Evolutionary conservation across 2,329 filamentous ascomycete genomes (phyloP).

Genomic region (Arthrobotrys musiformis): DNA sequence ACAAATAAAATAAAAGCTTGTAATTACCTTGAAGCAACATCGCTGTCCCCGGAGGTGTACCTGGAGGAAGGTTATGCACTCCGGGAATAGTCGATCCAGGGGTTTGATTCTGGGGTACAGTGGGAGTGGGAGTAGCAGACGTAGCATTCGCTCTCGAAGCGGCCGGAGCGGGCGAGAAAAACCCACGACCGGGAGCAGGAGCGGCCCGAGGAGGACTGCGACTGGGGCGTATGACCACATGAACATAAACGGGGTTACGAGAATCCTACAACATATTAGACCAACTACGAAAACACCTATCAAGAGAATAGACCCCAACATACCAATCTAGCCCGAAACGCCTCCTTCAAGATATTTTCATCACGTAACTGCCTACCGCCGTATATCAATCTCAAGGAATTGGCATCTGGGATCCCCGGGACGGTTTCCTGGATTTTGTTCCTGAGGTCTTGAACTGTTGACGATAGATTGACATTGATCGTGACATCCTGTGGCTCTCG

Average conservation of each 20-base stretch:
- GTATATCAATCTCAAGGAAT: conserved; percentile 29
- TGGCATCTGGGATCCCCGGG: neutral
- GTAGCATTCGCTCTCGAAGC: neutral
- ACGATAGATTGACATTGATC: conserved; percentile 7
- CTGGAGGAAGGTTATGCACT: neutral
- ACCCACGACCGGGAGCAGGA: conserved; percentile 8
- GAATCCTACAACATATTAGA: neutral
- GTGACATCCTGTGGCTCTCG: conserved; percentile 9
- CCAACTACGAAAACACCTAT: neutral
- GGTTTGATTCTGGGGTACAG: neutral
- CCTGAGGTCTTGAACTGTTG: conserved; percentile 35
- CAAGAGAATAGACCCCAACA: neutral
- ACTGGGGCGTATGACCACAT: conserved; percentile 35
- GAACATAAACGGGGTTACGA: conserved; percentile 19
- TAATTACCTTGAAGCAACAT: neutral
- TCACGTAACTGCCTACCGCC: conserved; percentile 37
- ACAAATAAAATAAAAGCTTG: no score
- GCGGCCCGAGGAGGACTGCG: neutral
- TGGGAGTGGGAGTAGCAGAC: neutral
- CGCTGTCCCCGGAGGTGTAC: neutral
- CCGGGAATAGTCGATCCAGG: neutral
- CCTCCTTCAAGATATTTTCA: conserved; percentile 9
- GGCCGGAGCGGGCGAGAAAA: conserved; percentile 15
- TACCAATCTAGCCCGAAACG: conserved; percentile 24
- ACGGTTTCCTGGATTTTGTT: conserved; percentile 3